Evolutionary conservation across 495 filamentous ascomycete genomes (phyloP), one percentile per base, ranked within the genome.

Genomic region (Paragyromitra xinjiangensis): DNA sequence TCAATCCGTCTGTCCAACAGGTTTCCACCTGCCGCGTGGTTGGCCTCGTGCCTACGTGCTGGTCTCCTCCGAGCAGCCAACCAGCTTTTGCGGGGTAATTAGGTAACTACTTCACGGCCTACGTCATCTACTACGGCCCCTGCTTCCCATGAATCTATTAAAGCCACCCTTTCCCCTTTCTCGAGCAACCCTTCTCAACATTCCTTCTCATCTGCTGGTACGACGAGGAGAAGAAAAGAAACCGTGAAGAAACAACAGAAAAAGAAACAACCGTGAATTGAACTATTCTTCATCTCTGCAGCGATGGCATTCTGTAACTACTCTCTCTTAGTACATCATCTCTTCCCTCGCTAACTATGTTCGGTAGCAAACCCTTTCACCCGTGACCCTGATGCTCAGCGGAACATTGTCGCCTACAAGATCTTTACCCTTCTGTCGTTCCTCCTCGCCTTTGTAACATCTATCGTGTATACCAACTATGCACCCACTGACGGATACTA

Each of bases 361-460:
- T 34, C n/a, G 22, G 81, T 39, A 86, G 81, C 48, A 64, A 78
- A 77, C 80, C 85, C 67, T 77, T 84, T 53, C 81, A 63, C 19
- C 78, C 83, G 68, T 84, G 70, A 73, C 82, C 79, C 80, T 83
- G 83, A 78, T 68, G 83, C 68, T 82, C 78, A 79, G 82, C 81
- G 45, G 82, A 75, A 51, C 85, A 85, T 42, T 82, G 81, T 44
- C 80, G 79, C 85, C 26, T 90, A 95, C 86, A 92, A 91, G 76
- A 81, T 93, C 78, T 82, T 93, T 50, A 92, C 92, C 6, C 84
- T 89, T 19, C 64, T 94, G 45, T 89, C 91, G 7, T 97, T 92
- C 91, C 82, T 91, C 44, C 84, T 96, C 67, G 86, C 91, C 14
- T 84, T 95, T 61, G 80, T 92, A 65, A 85, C 89, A 42, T 87